Evolutionary conservation across 495 filamentous ascomycete genomes (phyloP), one percentile per base, ranked within the genome.

Genomic region (Annulohypoxylon bovei): DNA sequence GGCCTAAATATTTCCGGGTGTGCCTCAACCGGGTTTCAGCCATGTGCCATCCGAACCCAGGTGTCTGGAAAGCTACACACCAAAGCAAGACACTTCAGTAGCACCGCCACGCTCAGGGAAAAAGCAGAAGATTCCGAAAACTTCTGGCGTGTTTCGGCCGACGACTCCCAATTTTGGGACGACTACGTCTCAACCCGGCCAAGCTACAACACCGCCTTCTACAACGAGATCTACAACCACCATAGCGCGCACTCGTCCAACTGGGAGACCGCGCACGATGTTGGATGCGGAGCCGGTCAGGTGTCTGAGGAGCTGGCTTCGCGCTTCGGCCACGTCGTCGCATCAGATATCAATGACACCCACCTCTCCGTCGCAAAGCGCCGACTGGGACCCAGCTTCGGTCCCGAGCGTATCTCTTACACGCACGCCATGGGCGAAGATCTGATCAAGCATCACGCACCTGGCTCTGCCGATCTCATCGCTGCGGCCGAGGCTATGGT

Each of bases 281-380:
- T 79, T 9, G 77, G 75, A 35, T 67, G 64, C 22, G 76, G 77
- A 20, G 68, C 77, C 1, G 76, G 76, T 16, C 54, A 72, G 1
- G 76, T 74, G 18, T 59, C 70, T 0, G 68, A 62, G 2, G 62
- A 60, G 11, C 62, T 79, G 11, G 42, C 67, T 5, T 28, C 50
- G 4, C 57, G 55, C 27, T 79, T 75, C 52, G 32, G 55, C 6
- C 62, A 65, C 22, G 76, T 78, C 23, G 53, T 76, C 27, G 77
- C 75, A 6, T 70, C 55, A 35, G 77, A 79, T 49, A 60, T 59
- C 22, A 68, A 73, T 46, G 57, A 44, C 12, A 47, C 50, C 4
- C 68, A 74, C 37, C 22, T 75, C 20, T 50, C 56, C 18, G 58
- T 69, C 6, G 77, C 76, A 0, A 20, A 58, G 46, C 57, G 61